Percentiles rank a stretch among this genome's conserved stretches.
Evolutionary conservation across 2,329 filamentous ascomycete genomes (phyloP).

Genomic region (Ceratocystis alfenasii): DNA sequence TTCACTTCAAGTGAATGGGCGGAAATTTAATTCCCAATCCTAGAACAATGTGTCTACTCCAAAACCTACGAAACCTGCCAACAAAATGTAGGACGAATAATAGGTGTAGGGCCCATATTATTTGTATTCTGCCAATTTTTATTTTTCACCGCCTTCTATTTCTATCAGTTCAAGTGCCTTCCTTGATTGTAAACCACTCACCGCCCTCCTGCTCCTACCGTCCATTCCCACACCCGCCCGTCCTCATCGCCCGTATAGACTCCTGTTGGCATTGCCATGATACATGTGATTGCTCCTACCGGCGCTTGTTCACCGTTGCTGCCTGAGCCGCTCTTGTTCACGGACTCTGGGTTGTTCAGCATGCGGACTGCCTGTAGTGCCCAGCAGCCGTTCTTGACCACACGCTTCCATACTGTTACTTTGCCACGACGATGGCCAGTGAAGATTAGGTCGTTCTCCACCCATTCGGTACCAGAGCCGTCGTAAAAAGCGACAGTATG

Average conservation of each 20-base stretch:
- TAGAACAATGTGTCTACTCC: no score
- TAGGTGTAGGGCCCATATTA: background rate
- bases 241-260: constrained; percentile 93
- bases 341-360: constrained; percentile 62
- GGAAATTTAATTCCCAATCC: no score
- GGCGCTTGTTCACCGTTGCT: no score
- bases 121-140: background rate
- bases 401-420: constrained; percentile 63
- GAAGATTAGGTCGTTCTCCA: constrained; percentile 74
- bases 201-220: constrained; percentile 33
- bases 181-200: background rate
- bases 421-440: constrained; percentile 76
- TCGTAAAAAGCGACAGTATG: constrained; percentile 86
- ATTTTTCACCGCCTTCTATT: background rate
- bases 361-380: constrained; percentile 65
- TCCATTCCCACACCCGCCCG: constrained; percentile 51
- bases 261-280: constrained; percentile 58
- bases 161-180: background rate
- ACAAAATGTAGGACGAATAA: background rate
- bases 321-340: background rate
- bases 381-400: constrained; percentile 43
- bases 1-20: background rate
- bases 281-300: background rate
- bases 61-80: no score
- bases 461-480: constrained; percentile 79